These are phyloP conservation scores for Waltergamsia citrina DNA, from an alignment of 2,329 filamentous ascomycete genomes.

Conservation along the genomic window DNA sequence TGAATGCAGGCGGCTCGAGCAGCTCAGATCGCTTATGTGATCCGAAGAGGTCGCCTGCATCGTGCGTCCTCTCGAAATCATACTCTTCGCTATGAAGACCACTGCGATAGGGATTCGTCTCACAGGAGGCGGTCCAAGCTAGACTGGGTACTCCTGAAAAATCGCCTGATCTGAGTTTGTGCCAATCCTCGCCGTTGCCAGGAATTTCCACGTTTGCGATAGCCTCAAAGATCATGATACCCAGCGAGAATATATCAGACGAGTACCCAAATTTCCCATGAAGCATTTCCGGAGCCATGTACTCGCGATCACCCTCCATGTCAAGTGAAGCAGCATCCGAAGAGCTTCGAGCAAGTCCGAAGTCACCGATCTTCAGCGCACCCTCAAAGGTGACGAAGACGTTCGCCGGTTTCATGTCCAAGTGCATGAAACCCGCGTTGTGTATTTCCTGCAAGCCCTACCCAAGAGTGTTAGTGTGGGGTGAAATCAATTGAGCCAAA, in stretches of 20 bases:
- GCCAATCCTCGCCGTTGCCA: slow-evolving; percentile 87
- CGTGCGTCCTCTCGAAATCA: slow-evolving; percentile 18
- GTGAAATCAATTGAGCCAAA: neutral
- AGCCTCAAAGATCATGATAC: slow-evolving; percentile 89
- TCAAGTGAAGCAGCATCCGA: slow-evolving; percentile 66
- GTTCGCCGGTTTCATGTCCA: slow-evolving; percentile 80
- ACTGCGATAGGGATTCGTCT: slow-evolving; percentile 61
- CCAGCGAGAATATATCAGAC: slow-evolving; percentile 87
- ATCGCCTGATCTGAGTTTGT: slow-evolving; percentile 80
- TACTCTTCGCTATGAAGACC: slow-evolving; percentile 20
- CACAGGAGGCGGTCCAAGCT: slow-evolving; percentile 67
- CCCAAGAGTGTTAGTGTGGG: slow-evolving; percentile 6
- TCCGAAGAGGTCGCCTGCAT: slow-evolving; percentile 29
- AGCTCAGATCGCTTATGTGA: slow-evolving; percentile 38
- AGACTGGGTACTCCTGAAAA: slow-evolving; percentile 82
- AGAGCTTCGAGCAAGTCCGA: slow-evolving; percentile 72
- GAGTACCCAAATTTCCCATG: slow-evolving; percentile 81
- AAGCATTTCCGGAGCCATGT: slow-evolving; percentile 90
- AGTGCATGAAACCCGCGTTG: slow-evolving; percentile 73
- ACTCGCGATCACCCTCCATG: slow-evolving; percentile 90
- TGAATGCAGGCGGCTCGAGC: slow-evolving; percentile 69
- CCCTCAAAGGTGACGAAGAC: slow-evolving; percentile 76
- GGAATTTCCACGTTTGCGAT: slow-evolving; percentile 90
- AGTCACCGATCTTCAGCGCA: slow-evolving; percentile 76
- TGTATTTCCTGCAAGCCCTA: slow-evolving; percentile 89